Conservation (phyloP, 352 stramenopile species). For the Thalassiosira hispida region DNA sequence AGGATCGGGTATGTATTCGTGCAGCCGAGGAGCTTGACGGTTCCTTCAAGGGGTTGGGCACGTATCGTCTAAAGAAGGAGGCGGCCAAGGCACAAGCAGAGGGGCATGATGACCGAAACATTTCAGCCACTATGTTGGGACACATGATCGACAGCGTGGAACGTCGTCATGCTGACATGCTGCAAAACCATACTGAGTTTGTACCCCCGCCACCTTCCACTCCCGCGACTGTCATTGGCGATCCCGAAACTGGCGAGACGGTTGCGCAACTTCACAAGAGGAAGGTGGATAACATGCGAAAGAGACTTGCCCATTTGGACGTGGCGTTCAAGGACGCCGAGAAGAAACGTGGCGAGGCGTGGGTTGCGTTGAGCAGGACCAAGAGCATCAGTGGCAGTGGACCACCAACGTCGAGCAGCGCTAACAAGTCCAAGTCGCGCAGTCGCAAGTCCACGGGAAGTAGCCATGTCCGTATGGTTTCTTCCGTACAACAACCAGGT, state of each 20-base stretch:
- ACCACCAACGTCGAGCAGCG: not conserved
- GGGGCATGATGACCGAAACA: slow-evolving; percentile 13
- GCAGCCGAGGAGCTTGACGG: not conserved
- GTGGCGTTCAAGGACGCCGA: slow-evolving; percentile 48
- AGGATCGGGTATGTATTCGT: slow-evolving; percentile 37
- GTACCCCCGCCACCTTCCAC: slow-evolving; percentile 47
- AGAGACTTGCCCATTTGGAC: slow-evolving; percentile 2
- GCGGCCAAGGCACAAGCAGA: not conserved
- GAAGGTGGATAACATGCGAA: slow-evolving; percentile 21
- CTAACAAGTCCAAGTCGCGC: slow-evolving; percentile 28
- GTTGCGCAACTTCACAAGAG: slow-evolving; percentile 46
- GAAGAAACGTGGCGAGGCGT: slow-evolving; percentile 51
- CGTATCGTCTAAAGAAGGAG: slow-evolving; percentile 7
- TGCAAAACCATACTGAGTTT: slow-evolving; percentile 40
- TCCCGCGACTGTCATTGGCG: slow-evolving; percentile 22
- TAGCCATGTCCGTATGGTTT: not conserved
- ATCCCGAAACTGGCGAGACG: slow-evolving; percentile 50
- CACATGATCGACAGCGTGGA: slow-evolving; percentile 43
- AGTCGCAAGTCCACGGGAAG: slow-evolving; percentile 30
- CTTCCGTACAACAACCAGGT: slow-evolving; percentile 3
- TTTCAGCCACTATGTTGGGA: slow-evolving; percentile 33
- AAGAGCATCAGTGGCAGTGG: slow-evolving; percentile 39
- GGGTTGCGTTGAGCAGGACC: slow-evolving; percentile 59
- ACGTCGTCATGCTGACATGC: slow-evolving; percentile 25
- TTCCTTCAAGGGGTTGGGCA: slow-evolving; percentile 2